A percentile compares a stretch with the other conserved stretches of the same genome.
These are phyloP conservation scores for Neurospora sp. DNA, from an alignment of 495 filamentous ascomycete genomes.

Conservation along the genomic window DNA sequence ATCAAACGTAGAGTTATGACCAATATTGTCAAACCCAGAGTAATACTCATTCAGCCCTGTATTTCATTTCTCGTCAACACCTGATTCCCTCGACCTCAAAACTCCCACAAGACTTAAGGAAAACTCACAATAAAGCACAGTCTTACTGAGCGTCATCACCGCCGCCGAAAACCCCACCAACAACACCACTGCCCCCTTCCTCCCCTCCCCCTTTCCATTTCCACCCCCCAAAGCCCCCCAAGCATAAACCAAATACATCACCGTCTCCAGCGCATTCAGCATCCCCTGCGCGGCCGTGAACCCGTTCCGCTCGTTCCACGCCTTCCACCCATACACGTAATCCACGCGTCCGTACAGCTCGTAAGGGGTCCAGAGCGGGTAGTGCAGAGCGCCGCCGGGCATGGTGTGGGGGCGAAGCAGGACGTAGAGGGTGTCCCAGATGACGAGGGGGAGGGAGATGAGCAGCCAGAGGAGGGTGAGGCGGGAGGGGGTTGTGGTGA, in stretches of 20 bases:
- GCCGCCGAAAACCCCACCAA: constrained; percentile 58
- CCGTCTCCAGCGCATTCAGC: constrained; percentile 65
- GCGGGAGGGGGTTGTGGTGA: constrained; percentile 41
- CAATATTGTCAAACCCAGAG: constrained; percentile 68
- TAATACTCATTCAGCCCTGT: constrained; percentile 68
- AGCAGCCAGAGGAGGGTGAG: constrained; percentile 63
- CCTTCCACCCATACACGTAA: constrained; percentile 74
- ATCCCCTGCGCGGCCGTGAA: constrained; percentile 70
- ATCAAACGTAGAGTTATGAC: constrained; percentile 52
- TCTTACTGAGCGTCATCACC: constrained; percentile 82
- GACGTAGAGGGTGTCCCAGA: constrained; percentile 77
- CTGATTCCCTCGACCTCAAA: too few relatives aligned
- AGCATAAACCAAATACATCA: constrained; percentile 59
- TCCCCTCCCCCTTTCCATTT: constrained; percentile 40
- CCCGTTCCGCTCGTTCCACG: constrained; percentile 59
- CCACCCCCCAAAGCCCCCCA: constrained; percentile 24
- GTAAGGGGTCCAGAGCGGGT: constrained; percentile 69
- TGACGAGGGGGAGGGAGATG: constrained; percentile 69
- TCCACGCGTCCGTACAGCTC: constrained; percentile 73
- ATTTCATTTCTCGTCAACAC: neutral
- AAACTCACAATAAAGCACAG: constrained; percentile 69
- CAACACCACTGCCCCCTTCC: constrained; percentile 50
- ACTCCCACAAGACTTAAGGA: neutral
- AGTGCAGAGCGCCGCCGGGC: constrained; percentile 66
- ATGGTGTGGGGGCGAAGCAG: constrained; percentile 74